Conservation (phyloP, 1,139 yeast species). For the Geotrichum australiense region DNA sequence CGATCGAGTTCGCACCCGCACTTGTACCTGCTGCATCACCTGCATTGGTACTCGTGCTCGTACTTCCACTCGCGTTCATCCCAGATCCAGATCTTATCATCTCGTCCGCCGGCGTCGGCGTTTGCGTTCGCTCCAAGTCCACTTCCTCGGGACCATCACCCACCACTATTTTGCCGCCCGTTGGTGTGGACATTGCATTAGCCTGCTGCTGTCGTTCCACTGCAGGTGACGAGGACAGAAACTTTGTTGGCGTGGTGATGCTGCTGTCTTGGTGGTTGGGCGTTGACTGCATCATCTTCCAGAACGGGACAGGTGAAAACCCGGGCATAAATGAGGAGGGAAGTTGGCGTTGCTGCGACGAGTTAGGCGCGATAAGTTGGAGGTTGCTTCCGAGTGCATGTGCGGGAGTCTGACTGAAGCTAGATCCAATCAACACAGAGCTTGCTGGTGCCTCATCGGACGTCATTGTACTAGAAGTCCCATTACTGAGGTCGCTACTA, state of each 20-base stretch:
- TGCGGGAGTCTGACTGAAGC: slow-evolving; percentile 23
- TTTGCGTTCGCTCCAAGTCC: too few relatives aligned
- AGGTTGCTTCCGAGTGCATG: slow-evolving; percentile 25
- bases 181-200: not conserved
- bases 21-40: not conserved
- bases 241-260: slow-evolving; percentile 31
- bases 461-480: not conserved
- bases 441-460: slow-evolving; percentile 7
- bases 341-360: slow-evolving; percentile 36
- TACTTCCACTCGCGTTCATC: too few relatives aligned
- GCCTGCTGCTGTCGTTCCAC: slow-evolving; percentile 14
- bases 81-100: too few relatives aligned
- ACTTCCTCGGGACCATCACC: slow-evolving; percentile 11
- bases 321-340: slow-evolving; percentile 39
- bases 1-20: slow-evolving; percentile 29
- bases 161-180: slow-evolving; percentile 5
- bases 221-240: slow-evolving; percentile 30
- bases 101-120: too few relatives aligned
- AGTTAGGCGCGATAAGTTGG: slow-evolving; percentile 37
- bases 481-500: not conserved
- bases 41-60: too few relatives aligned
- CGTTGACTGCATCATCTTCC: slow-evolving; percentile 39
- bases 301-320: slow-evolving; percentile 39
- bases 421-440: not conserved
- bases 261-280: slow-evolving; percentile 26